These are phyloP conservation scores for Melastoma candidum DNA, from an alignment of 441 rosid species.

Conservation along the genomic window DNA sequence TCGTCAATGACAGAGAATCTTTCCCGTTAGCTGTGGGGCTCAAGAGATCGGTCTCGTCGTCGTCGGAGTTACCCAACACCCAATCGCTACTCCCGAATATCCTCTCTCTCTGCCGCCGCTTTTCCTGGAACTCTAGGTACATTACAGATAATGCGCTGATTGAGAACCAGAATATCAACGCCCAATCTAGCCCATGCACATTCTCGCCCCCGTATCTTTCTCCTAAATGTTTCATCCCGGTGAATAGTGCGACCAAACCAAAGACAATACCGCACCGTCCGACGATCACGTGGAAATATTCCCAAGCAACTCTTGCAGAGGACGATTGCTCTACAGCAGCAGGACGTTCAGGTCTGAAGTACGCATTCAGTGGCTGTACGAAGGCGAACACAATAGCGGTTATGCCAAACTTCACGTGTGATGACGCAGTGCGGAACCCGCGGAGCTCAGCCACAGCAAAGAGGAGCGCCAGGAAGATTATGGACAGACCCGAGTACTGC, in stretches of 20 bases:
- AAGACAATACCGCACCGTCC: constrained; percentile 60
- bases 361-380: constrained; percentile 76
- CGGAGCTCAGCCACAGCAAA: constrained; percentile 93
- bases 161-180: constrained; percentile 58
- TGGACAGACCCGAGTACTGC: constrained; percentile 85
- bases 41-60: constrained; percentile 73
- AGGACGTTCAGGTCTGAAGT: constrained; percentile 63
- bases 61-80: constrained; percentile 76
- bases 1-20: too few species aligned
- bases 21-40: constrained; percentile 32
- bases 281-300: constrained; percentile 54
- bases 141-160: constrained; percentile 33
- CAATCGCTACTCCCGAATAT: constrained; percentile 55
- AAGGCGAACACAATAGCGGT: constrained; percentile 68
- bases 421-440: constrained; percentile 57
- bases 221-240: constrained; percentile 80
- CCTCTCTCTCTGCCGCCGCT: constrained; percentile 37
- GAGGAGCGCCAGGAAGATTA: constrained; percentile 74
- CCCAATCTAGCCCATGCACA: constrained; percentile 64
- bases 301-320: constrained; percentile 63
- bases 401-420: constrained; percentile 78
- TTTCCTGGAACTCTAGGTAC: constrained; percentile 68
- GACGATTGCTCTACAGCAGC: constrained; percentile 44
- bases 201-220: constrained; percentile 75
- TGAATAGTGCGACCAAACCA: constrained; percentile 65